Base-by-base conservation (phyloP, 140 eudicot species). In the Eryngium alpinum region DNA sequence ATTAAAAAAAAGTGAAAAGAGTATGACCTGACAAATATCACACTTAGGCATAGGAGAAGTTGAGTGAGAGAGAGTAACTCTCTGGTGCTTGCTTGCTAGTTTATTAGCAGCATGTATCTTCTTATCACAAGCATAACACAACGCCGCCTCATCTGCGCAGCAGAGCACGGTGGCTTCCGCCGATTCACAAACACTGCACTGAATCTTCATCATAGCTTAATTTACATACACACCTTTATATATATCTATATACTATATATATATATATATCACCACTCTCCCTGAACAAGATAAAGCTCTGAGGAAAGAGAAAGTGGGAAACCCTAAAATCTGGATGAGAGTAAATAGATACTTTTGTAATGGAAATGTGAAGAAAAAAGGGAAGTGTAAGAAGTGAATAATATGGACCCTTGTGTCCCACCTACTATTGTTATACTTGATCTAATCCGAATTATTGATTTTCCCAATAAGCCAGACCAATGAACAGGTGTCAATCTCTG, bases 91-190 rank as follows among this genome's bases (percentile, higher is more conserved):
- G 79, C 79, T 27, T 27, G 63, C 79, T 21, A 75, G 53, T 57
- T 75, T 75, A 16, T 75, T 75, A 75, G 79, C 60, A 19, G 56
- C 59, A 29, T 75, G 79, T n/a, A 75, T 57, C 46, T 49, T 27
- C 5, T 27, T 14, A 29, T 75, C 79, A 44, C 63, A 75, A 16
- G 27, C 75, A 32, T 25, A 19, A 31, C 75, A 70, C 75, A 75
- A 29, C 18, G 62, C 79, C 0, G 79, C 62, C 22, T 75, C 79
- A 75, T 75, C 79, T 25, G 79, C 79, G 31, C 34, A 75, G 22
- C 79, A 75, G 32, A 75, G 15, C 34, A 75, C 59, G 1, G 79
- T 43, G 34, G 79, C 79, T 22, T 75, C 60, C 14, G 56, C 79
- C 16, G 25, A 32, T 62, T 75, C 79, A 25, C 79, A 75, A 53